Percentiles rank a stretch among this genome's conserved stretches.
phyloP scores from a whole-genome alignment of 108 stramenopile genomes.

The Cyclotella cryptica region DNA sequence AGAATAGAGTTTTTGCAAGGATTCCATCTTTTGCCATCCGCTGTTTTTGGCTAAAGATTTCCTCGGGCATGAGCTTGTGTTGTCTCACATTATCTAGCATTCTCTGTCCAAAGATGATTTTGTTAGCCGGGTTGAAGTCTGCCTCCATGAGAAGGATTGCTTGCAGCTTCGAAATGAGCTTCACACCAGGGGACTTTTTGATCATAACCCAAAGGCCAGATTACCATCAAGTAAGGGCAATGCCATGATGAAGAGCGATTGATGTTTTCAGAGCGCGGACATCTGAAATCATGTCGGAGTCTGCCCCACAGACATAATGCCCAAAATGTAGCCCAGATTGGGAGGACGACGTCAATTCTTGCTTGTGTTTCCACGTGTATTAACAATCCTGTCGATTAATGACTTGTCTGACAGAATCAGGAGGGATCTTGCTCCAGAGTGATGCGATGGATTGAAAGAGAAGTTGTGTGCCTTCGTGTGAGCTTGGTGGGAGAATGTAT shows the following conservation, averaged over 20 bases:
- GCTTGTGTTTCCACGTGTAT: slow-evolving; percentile 7
- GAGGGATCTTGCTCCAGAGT: background rate
- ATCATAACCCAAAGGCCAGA: slow-evolving; percentile 15
- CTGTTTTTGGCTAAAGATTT: slow-evolving; percentile 21
- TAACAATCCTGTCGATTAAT: background rate
- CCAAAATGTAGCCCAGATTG: slow-evolving; percentile 18
- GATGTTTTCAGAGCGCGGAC: slow-evolving; percentile 23
- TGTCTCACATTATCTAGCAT: slow-evolving; percentile 28
- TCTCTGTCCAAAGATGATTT: slow-evolving; percentile 5
- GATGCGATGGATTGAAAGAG: background rate
- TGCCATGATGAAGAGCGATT: background rate
- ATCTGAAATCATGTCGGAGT: too few species aligned
- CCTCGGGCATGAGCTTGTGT: slow-evolving; percentile 15
- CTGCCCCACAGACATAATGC: slow-evolving; percentile 7
- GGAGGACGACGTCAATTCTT: slow-evolving; percentile 26
- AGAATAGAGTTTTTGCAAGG: too few species aligned
- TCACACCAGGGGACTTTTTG: slow-evolving; percentile 18
- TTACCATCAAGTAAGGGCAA: slow-evolving; percentile 3
- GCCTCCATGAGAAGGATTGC: slow-evolving; percentile 37
- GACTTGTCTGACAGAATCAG: background rate
- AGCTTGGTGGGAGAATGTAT: background rate
- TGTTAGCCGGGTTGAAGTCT: slow-evolving; percentile 28
- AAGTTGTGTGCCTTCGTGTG: too few species aligned
- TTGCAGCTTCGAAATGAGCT: too few species aligned
- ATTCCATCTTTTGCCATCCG: slow-evolving; percentile 19